Percentiles rank a stretch among this genome's conserved stretches.
These are phyloP conservation scores for Cutaneotrichosporon sp. DNA, from an alignment of 1,284 basidiomycete genomes.

Conservation along the genomic window DNA sequence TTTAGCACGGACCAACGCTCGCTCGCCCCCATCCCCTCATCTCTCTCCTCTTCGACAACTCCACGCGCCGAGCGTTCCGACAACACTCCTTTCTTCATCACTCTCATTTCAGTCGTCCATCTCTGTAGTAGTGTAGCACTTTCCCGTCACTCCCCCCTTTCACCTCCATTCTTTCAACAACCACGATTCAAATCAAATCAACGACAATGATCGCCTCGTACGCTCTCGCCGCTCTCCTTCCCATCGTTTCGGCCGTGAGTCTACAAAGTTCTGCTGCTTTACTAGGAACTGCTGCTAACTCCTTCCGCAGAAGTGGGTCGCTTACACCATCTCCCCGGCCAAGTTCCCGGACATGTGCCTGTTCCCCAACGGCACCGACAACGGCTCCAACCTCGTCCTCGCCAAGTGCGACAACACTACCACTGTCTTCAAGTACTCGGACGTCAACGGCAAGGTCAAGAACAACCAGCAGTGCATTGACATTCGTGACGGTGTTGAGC, in stretches of 20 bases:
- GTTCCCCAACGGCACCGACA: conserved; percentile 19
- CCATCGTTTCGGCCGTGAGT: conserved; percentile 19
- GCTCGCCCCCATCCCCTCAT: not conserved
- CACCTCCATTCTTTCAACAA: not conserved
- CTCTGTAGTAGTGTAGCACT: conserved; percentile 1
- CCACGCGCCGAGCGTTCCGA: conserved; percentile 1
- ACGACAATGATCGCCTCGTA: conserved; percentile 8
- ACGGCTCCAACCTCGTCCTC: conserved; percentile 32
- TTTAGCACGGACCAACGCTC: not conserved
- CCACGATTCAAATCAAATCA: not conserved
- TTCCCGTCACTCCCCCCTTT: not conserved
- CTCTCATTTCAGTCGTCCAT: not conserved
- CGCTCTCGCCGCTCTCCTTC: conserved; percentile 15
- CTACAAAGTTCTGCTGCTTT: not conserved
- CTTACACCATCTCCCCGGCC: conserved; percentile 29
- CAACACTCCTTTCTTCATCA: conserved; percentile 3
- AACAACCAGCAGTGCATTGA: conserved; percentile 36
- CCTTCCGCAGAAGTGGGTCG: not conserved
- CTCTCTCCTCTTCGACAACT: not conserved
- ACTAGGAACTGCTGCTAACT: not conserved
- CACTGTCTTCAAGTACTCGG: conserved; percentile 21
- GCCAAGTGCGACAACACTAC: conserved; percentile 26
- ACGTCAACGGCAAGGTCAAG: conserved; percentile 25
- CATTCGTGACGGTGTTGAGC: conserved; percentile 28
- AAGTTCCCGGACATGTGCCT: conserved; percentile 33